Evolutionary conservation across 164 flowering plant species (phyloP).

Genomic region (Taxillus chinensis): DNA sequence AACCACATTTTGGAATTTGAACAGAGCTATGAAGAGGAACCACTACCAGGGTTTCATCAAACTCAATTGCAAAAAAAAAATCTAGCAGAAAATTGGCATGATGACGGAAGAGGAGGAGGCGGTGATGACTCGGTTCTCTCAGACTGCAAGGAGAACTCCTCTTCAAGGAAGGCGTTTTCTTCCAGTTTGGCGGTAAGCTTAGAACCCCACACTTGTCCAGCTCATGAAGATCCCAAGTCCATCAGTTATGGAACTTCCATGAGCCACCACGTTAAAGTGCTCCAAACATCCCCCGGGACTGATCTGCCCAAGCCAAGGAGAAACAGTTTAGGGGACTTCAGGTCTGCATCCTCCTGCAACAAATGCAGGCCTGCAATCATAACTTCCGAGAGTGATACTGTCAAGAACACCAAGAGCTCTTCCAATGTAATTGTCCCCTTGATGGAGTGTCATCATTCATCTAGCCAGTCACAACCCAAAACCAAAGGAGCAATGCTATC

Average conservation of each 20-base stretch:
- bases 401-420: constrained; percentile 18
- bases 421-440: constrained; percentile 43
- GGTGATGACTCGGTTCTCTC: constrained; percentile 21
- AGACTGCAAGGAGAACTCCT: constrained; percentile 21
- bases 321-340: constrained; percentile 49
- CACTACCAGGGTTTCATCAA: constrained; percentile 52
- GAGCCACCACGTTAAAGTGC: constrained; percentile 28
- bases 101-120: constrained; percentile 22
- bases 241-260: constrained; percentile 31
- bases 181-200: constrained; percentile 16
- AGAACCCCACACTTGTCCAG: constrained; percentile 31
- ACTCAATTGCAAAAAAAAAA: constrained; percentile 22
- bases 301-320: constrained; percentile 45
- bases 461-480: constrained; percentile 39
- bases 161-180: constrained; percentile 30
- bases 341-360: constrained; percentile 53
- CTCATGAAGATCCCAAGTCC: constrained; percentile 38
- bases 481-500: constrained; percentile 39
- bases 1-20: constrained; percentile 7
- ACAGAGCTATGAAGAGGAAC: constrained; percentile 84
- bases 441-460: constrained; percentile 50
- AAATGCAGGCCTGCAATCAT: constrained; percentile 56
- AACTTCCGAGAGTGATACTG: constrained; percentile 25
- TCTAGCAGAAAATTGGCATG: constrained; percentile 48
- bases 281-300: constrained; percentile 35